Evolutionary conservation across 2,329 filamentous ascomycete species (phyloP).

Genomic region (Paecilomyces fulvus): DNA sequence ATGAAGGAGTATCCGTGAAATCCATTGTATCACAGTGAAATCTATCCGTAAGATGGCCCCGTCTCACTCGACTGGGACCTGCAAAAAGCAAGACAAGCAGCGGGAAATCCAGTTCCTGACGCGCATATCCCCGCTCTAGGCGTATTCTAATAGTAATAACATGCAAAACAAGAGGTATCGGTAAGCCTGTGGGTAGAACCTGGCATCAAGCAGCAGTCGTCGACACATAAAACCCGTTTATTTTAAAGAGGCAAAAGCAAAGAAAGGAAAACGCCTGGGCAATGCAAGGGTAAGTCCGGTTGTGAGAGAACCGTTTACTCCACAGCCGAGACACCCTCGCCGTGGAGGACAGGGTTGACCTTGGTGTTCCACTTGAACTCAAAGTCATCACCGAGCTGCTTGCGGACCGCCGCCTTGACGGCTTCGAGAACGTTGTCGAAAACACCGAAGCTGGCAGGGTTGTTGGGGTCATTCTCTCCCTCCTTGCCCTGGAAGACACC

Average conservation of each 20-base stretch:
- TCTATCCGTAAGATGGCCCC: not conserved
- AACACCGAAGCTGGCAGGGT: conserved; percentile 68
- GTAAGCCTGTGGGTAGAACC: not conserved
- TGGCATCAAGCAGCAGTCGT: not conserved
- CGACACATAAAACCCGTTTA: not conserved
- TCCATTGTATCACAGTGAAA: not conserved
- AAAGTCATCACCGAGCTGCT: conserved; percentile 66
- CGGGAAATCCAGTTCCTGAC: not conserved
- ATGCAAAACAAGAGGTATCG: not conserved
- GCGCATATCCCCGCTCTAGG: not conserved
- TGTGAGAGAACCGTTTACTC: conserved; percentile 37
- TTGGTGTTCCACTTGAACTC: conserved; percentile 63
- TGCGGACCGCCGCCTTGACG: conserved; percentile 57
- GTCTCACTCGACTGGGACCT: not conserved
- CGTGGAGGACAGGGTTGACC: conserved; percentile 58
- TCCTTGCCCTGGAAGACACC: conserved; percentile 62
- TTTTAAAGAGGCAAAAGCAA: not conserved
- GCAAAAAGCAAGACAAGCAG: not conserved
- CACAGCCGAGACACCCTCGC: conserved; percentile 46
- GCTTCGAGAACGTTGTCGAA: conserved; percentile 66
- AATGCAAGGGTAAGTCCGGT: not conserved
- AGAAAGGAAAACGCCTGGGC: not conserved
- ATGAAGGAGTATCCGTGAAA: not conserved
- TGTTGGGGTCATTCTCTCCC: conserved; percentile 65
- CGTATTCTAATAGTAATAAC: not conserved